Conservation (phyloP, 2,329 filamentous ascomycete genomes). For the Pyrenochaeta sp. region DNA sequence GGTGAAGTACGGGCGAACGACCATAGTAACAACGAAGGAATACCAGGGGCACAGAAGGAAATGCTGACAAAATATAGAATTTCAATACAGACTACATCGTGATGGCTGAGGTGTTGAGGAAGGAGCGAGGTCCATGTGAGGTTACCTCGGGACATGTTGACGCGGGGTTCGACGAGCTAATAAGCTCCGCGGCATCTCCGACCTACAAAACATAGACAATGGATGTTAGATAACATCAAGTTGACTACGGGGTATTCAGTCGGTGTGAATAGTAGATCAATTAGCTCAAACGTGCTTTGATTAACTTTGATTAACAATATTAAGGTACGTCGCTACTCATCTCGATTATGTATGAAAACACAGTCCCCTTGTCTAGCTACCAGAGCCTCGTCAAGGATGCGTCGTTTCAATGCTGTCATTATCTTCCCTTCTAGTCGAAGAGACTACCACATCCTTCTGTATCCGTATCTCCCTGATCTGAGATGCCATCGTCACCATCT, state of each 20-base stretch:
- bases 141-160: conserved; percentile 1
- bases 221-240: not conserved
- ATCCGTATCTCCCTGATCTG: conserved; percentile 2
- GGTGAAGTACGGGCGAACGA: conserved; percentile 38
- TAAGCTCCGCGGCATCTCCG: not conserved
- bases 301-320: not conserved
- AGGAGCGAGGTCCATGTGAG: too few relatives aligned
- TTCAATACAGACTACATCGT: not conserved
- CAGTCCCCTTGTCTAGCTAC: not conserved
- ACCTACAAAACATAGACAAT: too few relatives aligned
- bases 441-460: conserved; percentile 3
- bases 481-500: conserved; percentile 5
- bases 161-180: not conserved
- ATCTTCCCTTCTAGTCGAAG: not conserved
- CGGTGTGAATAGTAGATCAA: not conserved
- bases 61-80: not conserved
- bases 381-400: not conserved
- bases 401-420: not conserved
- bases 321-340: not conserved
- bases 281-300: not conserved
- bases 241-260: not conserved
- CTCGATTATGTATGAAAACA: not conserved
- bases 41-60: not conserved
- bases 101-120: not conserved
- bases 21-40: conserved; percentile 21